Evolutionary conservation across 2,329 filamentous ascomycete species (phyloP).

Genomic region (Penicillium sp.): DNA sequence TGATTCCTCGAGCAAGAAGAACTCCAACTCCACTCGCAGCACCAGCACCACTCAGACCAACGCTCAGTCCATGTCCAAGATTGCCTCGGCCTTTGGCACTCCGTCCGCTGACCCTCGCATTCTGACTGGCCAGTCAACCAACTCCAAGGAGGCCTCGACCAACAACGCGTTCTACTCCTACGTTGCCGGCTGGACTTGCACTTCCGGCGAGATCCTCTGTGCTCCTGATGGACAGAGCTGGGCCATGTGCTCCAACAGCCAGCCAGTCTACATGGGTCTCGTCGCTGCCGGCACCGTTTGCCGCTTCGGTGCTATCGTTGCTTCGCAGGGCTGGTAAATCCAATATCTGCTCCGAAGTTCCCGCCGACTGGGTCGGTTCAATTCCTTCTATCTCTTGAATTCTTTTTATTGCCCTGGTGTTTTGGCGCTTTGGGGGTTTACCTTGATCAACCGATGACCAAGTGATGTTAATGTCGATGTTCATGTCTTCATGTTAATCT

Average conservation of each 20-base stretch:
- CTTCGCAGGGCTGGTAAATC: constrained; percentile 5
- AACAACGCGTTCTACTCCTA: constrained; percentile 22
- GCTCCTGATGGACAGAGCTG: constrained; percentile 36
- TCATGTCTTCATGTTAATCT: constrained; percentile 15
- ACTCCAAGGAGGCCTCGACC: constrained; percentile 17
- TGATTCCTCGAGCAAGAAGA: constrained; percentile 14
- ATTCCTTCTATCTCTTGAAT: background rate
- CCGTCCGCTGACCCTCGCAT: constrained; percentile 16
- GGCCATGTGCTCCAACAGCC: constrained; percentile 39
- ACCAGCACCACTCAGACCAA: constrained; percentile 13
- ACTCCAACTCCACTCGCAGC: constrained; percentile 22
- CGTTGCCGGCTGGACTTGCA: constrained; percentile 23
- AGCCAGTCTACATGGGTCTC: constrained; percentile 40
- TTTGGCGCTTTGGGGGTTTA: background rate
- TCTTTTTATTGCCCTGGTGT: background rate
- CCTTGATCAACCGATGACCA: background rate
- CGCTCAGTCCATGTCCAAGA: constrained; percentile 17
- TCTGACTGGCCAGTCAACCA: background rate
- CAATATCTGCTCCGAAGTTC: background rate
- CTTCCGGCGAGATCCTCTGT: constrained; percentile 38
- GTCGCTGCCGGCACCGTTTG: constrained; percentile 44
- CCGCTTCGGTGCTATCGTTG: constrained; percentile 28
- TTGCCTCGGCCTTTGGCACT: constrained; percentile 16
- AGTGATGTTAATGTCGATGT: constrained; percentile 12
- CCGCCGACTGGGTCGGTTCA: constrained; percentile 14